A percentile compares a stretch with the other conserved stretches of the same genome.
Conservation (phyloP, 805 yeast genomes). For the Yarrowia keelungensis region DNA sequence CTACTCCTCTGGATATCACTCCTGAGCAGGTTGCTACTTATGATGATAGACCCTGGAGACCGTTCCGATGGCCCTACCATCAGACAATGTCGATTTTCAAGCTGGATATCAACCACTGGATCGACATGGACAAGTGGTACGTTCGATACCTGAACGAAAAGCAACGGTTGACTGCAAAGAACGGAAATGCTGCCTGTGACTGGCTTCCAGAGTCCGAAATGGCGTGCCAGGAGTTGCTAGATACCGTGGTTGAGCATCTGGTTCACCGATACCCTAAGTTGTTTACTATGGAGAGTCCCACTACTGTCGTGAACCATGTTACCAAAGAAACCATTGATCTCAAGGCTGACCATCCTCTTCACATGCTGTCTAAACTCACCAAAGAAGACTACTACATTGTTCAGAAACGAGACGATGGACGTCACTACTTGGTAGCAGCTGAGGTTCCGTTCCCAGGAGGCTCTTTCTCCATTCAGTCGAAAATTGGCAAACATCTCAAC, state of each 20-base stretch:
- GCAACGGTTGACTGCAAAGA: conserved; percentile 59
- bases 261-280: conserved; percentile 66
- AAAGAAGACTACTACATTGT: conserved; percentile 78
- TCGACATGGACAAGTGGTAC: conserved; percentile 80
- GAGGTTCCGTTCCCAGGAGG: conserved; percentile 86
- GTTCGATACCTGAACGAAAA: conserved; percentile 70
- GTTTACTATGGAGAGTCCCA: conserved; percentile 58
- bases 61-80: conserved; percentile 80
- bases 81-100: conserved; percentile 79
- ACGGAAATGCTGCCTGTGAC: conserved; percentile 24
- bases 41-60: conserved; percentile 83
- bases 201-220: conserved; percentile 22
- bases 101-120: conserved; percentile 76
- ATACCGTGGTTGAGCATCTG: conserved; percentile 66
- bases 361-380: conserved; percentile 70
- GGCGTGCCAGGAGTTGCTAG: conserved; percentile 61
- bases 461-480: conserved; percentile 57
- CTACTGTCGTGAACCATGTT: conserved; percentile 60
- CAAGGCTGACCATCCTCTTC: conserved; percentile 64
- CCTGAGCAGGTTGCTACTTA: conserved; percentile 70
- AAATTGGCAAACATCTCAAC: conserved; percentile 68
- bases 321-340: conserved; percentile 69
- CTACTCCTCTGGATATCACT: conserved; percentile 54
- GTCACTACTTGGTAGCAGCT: conserved; percentile 71
- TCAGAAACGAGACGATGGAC: conserved; percentile 60